Conservation (phyloP, 441 rosid species). For the Rhodomyrtus psidioides region DNA sequence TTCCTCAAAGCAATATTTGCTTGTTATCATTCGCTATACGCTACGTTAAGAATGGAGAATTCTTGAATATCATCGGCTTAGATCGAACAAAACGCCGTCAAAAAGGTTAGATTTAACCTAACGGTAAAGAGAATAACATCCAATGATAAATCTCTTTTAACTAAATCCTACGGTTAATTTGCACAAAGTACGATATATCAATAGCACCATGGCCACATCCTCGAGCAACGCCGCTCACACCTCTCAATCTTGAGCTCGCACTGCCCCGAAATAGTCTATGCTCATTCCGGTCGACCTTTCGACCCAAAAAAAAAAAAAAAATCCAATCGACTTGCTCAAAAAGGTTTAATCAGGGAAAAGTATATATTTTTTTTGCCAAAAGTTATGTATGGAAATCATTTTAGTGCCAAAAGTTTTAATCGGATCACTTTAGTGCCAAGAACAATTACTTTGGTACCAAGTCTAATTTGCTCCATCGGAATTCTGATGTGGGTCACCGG, state of each 20-base stretch:
- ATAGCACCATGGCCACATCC: neutral
- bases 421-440: too few relatives aligned
- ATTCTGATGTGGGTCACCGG: too few relatives aligned
- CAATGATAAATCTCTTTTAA: neutral
- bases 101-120: neutral
- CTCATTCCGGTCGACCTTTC: neutral
- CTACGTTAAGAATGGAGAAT: neutral
- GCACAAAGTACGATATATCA: too few relatives aligned
- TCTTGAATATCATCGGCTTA: neutral
- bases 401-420: too few relatives aligned
- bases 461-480: too few relatives aligned
- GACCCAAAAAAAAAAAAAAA: too few relatives aligned
- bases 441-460: too few relatives aligned
- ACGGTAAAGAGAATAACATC: neutral
- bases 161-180: neutral
- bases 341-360: too few relatives aligned
- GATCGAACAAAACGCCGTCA: neutral
- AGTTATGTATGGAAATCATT: too few relatives aligned
- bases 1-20: too few relatives aligned
- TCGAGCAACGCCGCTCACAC: neutral
- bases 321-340: neutral
- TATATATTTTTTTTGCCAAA: too few relatives aligned
- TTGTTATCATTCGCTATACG: too few relatives aligned
- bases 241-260: neutral
- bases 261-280: neutral